Conservation (phyloP, 2,329 filamentous ascomycete genomes). For the Sclerotiophoma versabilis region DNA sequence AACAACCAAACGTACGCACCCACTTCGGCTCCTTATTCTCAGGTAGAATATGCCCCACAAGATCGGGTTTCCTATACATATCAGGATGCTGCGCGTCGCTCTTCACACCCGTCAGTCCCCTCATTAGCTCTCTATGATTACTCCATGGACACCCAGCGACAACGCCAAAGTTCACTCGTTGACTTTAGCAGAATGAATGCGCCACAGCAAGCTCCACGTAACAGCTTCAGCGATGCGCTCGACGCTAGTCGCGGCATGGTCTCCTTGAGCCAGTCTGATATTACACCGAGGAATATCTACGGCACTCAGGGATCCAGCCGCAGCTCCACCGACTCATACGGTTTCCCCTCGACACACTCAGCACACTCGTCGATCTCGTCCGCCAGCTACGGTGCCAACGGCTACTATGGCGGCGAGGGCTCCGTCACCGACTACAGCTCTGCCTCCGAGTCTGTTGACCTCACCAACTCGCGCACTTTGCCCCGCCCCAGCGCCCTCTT, state of each 20-base stretch:
- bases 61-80: slow-evolving; percentile 62
- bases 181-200: slow-evolving; percentile 68
- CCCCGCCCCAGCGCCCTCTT: slow-evolving; percentile 76
- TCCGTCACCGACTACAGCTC: slow-evolving; percentile 94
- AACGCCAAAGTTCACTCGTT: slow-evolving; percentile 69
- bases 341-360: slow-evolving; percentile 85
- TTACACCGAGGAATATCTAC: slow-evolving; percentile 88
- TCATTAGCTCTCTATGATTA: slow-evolving; percentile 60
- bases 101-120: slow-evolving; percentile 83
- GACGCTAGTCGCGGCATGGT: slow-evolving; percentile 95
- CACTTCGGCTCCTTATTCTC: slow-evolving; percentile 75
- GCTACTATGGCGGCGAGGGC: slow-evolving; percentile 81
- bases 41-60: slow-evolving; percentile 72
- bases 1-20: slow-evolving; percentile 71
- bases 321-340: slow-evolving; percentile 84
- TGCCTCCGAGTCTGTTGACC: slow-evolving; percentile 83
- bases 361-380: slow-evolving; percentile 90
- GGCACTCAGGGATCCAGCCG: slow-evolving; percentile 69
- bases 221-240: slow-evolving; percentile 85
- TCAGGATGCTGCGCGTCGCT: slow-evolving; percentile 69
- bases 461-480: slow-evolving; percentile 79
- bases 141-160: slow-evolving; percentile 53
- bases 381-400: slow-evolving; percentile 78
- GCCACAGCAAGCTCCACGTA: slow-evolving; percentile 63
- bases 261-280: slow-evolving; percentile 85